Percentiles rank a stretch among this genome's conserved stretches.
phyloP scores from a whole-genome alignment of 192 early-diverging fungal genomes.

The Gonapodya sp. region DNA sequence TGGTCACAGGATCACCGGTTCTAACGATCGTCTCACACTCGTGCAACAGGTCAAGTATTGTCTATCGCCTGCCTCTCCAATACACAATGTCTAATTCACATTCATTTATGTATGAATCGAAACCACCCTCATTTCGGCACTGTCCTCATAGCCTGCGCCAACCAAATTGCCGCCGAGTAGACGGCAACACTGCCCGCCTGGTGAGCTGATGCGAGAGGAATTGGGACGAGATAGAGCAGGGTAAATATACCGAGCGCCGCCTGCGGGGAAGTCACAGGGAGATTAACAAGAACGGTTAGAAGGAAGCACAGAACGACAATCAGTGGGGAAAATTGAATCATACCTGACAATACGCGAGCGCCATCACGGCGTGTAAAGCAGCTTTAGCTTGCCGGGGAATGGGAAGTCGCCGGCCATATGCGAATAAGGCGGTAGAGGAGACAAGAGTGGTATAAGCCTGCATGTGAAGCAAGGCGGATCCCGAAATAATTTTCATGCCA shows the following conservation, averaged over 20 bases:
- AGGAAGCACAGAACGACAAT: slow-evolving; percentile 10
- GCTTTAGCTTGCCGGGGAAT: slow-evolving; percentile 57
- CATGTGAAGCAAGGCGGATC: neutral
- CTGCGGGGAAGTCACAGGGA: slow-evolving; percentile 39
- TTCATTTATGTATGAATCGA: too few species aligned
- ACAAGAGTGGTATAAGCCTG: slow-evolving; percentile 76
- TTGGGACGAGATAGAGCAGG: slow-evolving; percentile 86
- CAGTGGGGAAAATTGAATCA: neutral
- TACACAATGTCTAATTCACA: too few species aligned
- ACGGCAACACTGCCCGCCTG: slow-evolving; percentile 86
- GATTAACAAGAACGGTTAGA: neutral
- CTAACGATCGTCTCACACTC: too few species aligned
- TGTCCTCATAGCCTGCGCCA: slow-evolving; percentile 58
- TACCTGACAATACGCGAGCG: slow-evolving; percentile 40
- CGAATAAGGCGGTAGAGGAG: slow-evolving; percentile 61
- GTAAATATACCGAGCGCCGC: slow-evolving; percentile 87
- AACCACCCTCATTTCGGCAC: slow-evolving; percentile 37
- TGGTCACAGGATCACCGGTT: too few species aligned
- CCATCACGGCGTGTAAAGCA: slow-evolving; percentile 67
- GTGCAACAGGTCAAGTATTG: too few species aligned
- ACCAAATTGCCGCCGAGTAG: slow-evolving; percentile 66
- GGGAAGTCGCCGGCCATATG: slow-evolving; percentile 57
- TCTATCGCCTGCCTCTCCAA: too few species aligned
- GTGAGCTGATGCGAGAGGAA: slow-evolving; percentile 85
- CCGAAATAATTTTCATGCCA: neutral